Base-by-base conservation (phyloP, 352 stramenopile species). In the Phytophthora pini region DNA sequence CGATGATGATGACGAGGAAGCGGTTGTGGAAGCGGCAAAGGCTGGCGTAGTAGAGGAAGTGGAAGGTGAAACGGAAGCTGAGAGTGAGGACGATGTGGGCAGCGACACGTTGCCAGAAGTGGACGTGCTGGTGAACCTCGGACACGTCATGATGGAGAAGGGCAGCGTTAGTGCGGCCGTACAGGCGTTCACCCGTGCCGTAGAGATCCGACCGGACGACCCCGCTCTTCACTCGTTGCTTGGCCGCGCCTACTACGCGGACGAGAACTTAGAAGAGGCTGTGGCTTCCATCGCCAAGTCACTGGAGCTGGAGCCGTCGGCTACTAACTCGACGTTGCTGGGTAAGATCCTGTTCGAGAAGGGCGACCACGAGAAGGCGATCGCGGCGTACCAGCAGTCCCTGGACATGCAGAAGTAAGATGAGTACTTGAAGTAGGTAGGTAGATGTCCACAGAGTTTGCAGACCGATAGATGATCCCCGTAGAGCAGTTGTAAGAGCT, bases 281-380 rank as follows among this genome's bases (percentile, higher is more conserved):
- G 76, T 93, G 39, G 45, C 70, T 34, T 79, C 84, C 49, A 85
- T 95, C 36, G 60, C 79, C 7, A 76, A 68, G 53, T 93, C 88
- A 36, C 54, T 95, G 7, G 76, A 87, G 24, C 63, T 94, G 26
- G 86, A 94, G 68, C 76, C 85, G 41, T 89, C 81, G n/a, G 88
- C 86, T 3, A 89, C 86, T 5, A 93, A 94, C 66, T 94, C 78
- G 61, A 95, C 88, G 36, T 61, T 95, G 54, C 64, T 94, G 38
- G 88, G 88, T 50, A 94, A 95, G 69, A 93, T 95, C 48, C 66
- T 94, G 27, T 95, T 94, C 50, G 88, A 95, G 55, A 94, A 93
- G 59, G 88, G 88, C 9, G 88, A 95, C 71, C 84, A 93, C 61
- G 86, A 95, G 66, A 89, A 89, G 46, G 88, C 88, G 48, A 94